phyloP scores from a whole-genome alignment of 352 stramenopile species.

The Pythium vanterpoolii region DNA sequence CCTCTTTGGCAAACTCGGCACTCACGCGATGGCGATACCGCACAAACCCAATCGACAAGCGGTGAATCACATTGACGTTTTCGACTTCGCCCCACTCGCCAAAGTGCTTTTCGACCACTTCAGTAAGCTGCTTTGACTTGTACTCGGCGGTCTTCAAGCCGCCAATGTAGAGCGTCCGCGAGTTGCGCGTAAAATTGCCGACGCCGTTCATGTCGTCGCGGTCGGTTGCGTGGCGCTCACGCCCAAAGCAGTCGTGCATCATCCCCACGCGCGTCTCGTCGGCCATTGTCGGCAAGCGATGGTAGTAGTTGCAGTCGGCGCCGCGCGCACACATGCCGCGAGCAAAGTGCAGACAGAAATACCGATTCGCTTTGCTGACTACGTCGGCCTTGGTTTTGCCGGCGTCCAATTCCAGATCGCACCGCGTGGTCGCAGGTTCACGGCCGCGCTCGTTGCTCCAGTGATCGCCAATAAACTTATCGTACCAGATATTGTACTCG shows the following conservation, averaged over 20 bases:
- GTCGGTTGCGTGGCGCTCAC: conserved; percentile 88
- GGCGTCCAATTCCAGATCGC: conserved; percentile 78
- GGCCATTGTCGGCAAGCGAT: conserved; percentile 76
- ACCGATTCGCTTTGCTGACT: conserved; percentile 78
- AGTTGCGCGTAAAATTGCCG: conserved; percentile 90
- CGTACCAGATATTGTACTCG: conserved; percentile 97
- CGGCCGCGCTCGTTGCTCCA: conserved; percentile 82
- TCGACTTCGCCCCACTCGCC: conserved; percentile 93
- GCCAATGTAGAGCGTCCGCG: conserved; percentile 90
- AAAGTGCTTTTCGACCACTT: conserved; percentile 85
- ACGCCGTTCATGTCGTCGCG: conserved; percentile 92
- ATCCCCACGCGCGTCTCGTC: conserved; percentile 79
- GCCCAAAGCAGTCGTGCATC: conserved; percentile 92
- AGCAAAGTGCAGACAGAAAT: conserved; percentile 93
- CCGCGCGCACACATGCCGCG: conserved; percentile 88
- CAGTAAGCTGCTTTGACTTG: conserved; percentile 51
- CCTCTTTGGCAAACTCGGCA: conserved; percentile 84
- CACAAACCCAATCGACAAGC: conserved; percentile 91
- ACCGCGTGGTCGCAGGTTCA: conserved; percentile 87
- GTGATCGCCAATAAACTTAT: conserved; percentile 91
- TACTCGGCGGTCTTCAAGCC: conserved; percentile 63
- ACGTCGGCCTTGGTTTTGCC: conserved; percentile 91
- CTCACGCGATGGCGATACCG: conserved; percentile 76
- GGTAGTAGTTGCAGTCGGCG: conserved; percentile 91
- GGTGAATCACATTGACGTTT: conserved; percentile 91